Conservation (phyloP, 306 rosid genomes). For the Cyclanthera cordifolia region DNA sequence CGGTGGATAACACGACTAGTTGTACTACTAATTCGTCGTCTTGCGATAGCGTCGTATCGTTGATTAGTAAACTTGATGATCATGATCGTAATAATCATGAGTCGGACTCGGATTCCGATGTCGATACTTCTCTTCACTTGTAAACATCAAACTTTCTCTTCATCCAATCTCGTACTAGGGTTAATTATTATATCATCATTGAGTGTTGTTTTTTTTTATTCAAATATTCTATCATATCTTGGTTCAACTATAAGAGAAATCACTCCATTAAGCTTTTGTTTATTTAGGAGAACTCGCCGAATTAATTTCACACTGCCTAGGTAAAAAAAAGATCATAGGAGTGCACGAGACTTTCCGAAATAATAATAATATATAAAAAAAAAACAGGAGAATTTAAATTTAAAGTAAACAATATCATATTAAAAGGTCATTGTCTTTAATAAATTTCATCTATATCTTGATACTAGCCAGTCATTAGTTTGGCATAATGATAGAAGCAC, state of each 20-base stretch:
- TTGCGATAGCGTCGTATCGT: constrained; percentile 8
- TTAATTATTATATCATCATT: too few relatives aligned
- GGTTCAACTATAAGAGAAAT: background rate
- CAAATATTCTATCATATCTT: background rate
- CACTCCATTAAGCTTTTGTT: too few relatives aligned
- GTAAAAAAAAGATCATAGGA: too few relatives aligned
- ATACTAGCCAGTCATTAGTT: too few relatives aligned
- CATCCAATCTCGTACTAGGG: background rate
- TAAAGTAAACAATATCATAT: too few relatives aligned
- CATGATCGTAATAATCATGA: constrained; percentile 7
- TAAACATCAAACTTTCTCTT: constrained; percentile 18
- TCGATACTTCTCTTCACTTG: constrained; percentile 90
- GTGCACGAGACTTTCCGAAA: too few relatives aligned
- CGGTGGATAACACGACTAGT: background rate
- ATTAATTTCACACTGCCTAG: too few relatives aligned
- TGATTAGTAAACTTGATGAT: constrained; percentile 20
- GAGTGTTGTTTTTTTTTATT: background rate
- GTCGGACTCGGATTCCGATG: constrained; percentile 31
- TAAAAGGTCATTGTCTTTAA: too few relatives aligned
- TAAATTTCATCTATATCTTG: too few relatives aligned
- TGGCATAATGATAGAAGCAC: background rate
- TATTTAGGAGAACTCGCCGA: too few relatives aligned
- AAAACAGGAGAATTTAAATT: too few relatives aligned
- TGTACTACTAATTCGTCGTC: background rate
- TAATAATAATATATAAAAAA: too few relatives aligned